Percentiles rank a stretch among this genome's conserved stretches.
Evolutionary conservation across 2,329 filamentous ascomycete genomes (phyloP).

Genomic region (Arthrobotrys iridis): DNA sequence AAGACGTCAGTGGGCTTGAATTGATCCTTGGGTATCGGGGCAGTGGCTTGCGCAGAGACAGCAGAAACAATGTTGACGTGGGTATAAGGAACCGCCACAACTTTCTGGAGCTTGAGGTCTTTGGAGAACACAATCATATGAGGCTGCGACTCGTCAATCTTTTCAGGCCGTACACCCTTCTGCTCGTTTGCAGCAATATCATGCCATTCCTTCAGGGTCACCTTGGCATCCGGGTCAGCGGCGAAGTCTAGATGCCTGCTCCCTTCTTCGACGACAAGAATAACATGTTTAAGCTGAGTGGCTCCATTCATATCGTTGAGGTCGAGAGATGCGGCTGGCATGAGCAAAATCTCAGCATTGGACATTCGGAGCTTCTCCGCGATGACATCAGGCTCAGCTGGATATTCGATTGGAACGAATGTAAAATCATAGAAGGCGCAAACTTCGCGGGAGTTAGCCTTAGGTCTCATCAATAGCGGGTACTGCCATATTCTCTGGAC

Average conservation of each 20-base stretch:
- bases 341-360: constrained; percentile 82
- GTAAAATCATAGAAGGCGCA: constrained; percentile 89
- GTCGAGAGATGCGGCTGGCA: constrained; percentile 85
- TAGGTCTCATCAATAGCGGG: background rate
- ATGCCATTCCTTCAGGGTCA: constrained; percentile 92
- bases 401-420: constrained; percentile 84
- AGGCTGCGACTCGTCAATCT: constrained; percentile 60
- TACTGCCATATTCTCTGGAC: background rate
- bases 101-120: constrained; percentile 63
- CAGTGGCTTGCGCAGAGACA: constrained; percentile 78
- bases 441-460: constrained; percentile 64
- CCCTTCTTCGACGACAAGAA: constrained; percentile 93
- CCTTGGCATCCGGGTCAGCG: constrained; percentile 61
- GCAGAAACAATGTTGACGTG: constrained; percentile 86
- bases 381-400: constrained; percentile 73
- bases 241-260: constrained; percentile 94
- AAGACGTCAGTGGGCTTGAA: constrained; percentile 80
- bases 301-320: constrained; percentile 78
- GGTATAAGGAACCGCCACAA: constrained; percentile 82
- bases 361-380: constrained; percentile 77
- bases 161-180: constrained; percentile 72
- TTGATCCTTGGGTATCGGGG: constrained; percentile 78
- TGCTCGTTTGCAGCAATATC: constrained; percentile 74
- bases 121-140: constrained; percentile 48
- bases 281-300: constrained; percentile 76